Evolutionary conservation across 306 rosid genomes (phyloP).

Genomic region (Abrus precatorius): DNA sequence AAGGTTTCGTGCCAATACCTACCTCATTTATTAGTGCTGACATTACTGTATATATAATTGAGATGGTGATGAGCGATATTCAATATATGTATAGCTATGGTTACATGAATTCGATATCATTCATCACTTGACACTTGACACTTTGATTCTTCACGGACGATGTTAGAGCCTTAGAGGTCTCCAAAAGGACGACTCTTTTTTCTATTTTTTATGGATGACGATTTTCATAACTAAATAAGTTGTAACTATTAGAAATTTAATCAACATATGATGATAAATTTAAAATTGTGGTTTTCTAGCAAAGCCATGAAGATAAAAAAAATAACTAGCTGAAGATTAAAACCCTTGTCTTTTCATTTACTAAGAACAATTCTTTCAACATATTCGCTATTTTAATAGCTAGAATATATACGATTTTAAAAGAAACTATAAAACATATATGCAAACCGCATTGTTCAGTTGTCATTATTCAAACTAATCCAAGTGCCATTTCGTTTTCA

Average conservation of each 20-base stretch:
- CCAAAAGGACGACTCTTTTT: too few relatives aligned
- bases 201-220: too few relatives aligned
- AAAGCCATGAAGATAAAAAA: background rate
- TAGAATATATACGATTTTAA: background rate
- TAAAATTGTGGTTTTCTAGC: background rate
- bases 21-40: too few relatives aligned
- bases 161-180: too few relatives aligned
- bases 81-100: too few relatives aligned
- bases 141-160: too few relatives aligned
- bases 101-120: too few relatives aligned
- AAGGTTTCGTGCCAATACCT: too few relatives aligned
- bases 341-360: background rate
- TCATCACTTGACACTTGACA: too few relatives aligned
- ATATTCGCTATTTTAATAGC: background rate
- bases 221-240: too few relatives aligned
- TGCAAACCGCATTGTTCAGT: background rate
- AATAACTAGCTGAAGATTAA: background rate
- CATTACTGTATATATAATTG: too few relatives aligned
- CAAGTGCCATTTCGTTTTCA: background rate
- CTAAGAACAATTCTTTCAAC: background rate
- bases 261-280: background rate
- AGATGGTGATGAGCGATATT: too few relatives aligned
- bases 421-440: background rate
- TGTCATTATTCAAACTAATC: conserved; percentile 1
- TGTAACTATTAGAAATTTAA: background rate